Base-by-base conservation (phyloP, 345 rosid genomes). In the Brassica carinata region DNA sequence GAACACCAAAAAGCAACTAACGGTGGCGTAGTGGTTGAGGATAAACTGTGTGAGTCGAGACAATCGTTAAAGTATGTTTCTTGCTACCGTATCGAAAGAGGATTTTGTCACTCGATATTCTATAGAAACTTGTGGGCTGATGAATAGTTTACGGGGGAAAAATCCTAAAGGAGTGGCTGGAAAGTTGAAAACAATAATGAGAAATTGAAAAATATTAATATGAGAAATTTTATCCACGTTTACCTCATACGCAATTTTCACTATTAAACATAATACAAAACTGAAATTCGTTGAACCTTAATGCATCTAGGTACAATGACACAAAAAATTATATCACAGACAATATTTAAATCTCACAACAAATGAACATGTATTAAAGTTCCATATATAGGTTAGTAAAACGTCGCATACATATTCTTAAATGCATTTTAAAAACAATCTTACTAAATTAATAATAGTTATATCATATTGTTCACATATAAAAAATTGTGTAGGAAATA, bases 81-180 rank as follows among this genome's bases (percentile, higher is more conserved):
- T 38, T 38, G n/a, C n/a, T 2, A 43, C 6, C 51, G 31, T 64
- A 31, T 74, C 5, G 11, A 5, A 8, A 48, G 5, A n/a, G 2
- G 36, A 53, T 51, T 30, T 30, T 30, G 23, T 34, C 72, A 23
- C 29, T 26, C 38, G 62, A 18, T 8, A 7, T n/a, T 27, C n/a
- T 23, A 10, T 33, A 75, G 9, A 36, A 76, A 76, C 18, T 67
- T 67, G 67, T 76, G 73, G 65, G 79, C 79, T 75, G 72, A 9
- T 30, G 18, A 64, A 11, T 64, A 17, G 64, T 13, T 48, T 48
- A 33, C 2, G 11, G 78, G 36, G 66, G 72, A 66, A 23, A 11
- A 5, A 33, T 75, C 15, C 55, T 53, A 19, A 34, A 53, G 36
- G 66, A 53, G 57, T 67, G 66, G 79, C 66, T 26, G 57, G 6